Evolutionary conservation across 192 early-diverging fungal species (phyloP).

Genomic region (Geranomyces variabilis): DNA sequence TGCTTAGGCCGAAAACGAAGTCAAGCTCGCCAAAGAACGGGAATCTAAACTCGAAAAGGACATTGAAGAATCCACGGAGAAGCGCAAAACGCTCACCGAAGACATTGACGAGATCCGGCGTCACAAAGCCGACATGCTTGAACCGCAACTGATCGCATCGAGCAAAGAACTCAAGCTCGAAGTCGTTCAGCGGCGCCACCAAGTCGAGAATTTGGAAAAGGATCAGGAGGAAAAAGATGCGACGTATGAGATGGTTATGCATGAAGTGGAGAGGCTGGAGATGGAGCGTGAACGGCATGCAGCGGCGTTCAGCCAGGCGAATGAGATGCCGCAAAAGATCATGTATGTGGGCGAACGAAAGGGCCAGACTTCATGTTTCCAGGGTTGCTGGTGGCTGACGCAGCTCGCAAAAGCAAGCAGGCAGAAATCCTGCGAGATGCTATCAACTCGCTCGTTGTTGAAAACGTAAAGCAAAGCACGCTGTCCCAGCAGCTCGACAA

Average conservation of each 20-base stretch:
- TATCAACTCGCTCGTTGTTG: constrained; percentile 55
- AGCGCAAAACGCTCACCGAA: constrained; percentile 44
- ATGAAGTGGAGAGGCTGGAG: constrained; percentile 61
- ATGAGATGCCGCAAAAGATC: constrained; percentile 66
- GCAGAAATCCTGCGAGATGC: constrained; percentile 61
- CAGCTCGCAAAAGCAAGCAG: constrained; percentile 50
- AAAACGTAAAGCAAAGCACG: constrained; percentile 59
- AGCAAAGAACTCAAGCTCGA: constrained; percentile 70
- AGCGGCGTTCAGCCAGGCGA: constrained; percentile 52
- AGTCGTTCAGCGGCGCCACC: constrained; percentile 60
- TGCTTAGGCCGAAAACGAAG: constrained; percentile 62
- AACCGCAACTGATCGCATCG: constrained; percentile 62
- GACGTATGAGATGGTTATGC: constrained; percentile 53
- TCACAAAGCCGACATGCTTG: constrained; percentile 69
- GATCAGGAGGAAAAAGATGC: constrained; percentile 68
- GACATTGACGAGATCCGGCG: constrained; percentile 67
- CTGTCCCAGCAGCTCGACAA: constrained; percentile 57
- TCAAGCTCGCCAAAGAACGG: constrained; percentile 53
- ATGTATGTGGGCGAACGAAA: constrained; percentile 38
- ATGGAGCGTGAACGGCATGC: constrained; percentile 61
- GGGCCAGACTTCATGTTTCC: too few species aligned
- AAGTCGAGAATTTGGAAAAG: constrained; percentile 67
- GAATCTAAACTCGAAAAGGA: constrained; percentile 55
- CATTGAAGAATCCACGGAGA: constrained; percentile 51
- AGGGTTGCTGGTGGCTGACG: background rate